phyloP scores from a whole-genome alignment of 2,329 filamentous ascomycete species.

The Phialophora verrucosa region DNA sequence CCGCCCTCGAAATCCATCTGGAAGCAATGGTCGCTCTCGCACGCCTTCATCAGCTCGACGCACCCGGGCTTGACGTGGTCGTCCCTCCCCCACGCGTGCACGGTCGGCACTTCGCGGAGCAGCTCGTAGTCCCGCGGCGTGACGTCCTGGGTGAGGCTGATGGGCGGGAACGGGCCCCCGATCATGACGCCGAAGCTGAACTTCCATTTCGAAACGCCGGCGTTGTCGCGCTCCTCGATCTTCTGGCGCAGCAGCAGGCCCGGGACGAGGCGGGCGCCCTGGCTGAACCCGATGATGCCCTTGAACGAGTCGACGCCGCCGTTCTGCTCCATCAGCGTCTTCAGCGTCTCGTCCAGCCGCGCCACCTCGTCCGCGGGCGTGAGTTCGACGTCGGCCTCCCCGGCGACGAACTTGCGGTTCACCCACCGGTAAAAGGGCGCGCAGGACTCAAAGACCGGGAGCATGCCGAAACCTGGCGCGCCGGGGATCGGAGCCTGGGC shows the following conservation, averaged over 20 bases:
- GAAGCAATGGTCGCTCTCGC: conserved; percentile 38
- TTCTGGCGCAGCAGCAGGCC: conserved; percentile 41
- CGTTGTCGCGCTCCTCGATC: conserved; percentile 28
- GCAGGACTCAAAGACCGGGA: conserved; percentile 46
- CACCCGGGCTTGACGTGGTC: conserved; percentile 39
- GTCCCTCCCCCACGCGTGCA: conserved; percentile 40
- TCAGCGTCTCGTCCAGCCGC: conserved; percentile 31
- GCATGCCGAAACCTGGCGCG: conserved; percentile 45
- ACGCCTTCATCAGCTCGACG: conserved; percentile 30
- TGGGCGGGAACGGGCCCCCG: conserved; percentile 40
- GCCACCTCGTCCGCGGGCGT: conserved; percentile 36
- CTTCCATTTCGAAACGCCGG: conserved; percentile 25
- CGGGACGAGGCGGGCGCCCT: conserved; percentile 43
- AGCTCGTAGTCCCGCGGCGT: conserved; percentile 32
- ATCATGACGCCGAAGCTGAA: conserved; percentile 40
- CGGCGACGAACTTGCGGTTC: conserved; percentile 33
- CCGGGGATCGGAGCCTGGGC: conserved; percentile 43
- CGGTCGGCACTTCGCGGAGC: conserved; percentile 35
- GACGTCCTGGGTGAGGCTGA: conserved; percentile 28
- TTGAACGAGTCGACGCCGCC: conserved; percentile 40
- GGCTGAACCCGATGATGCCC: conserved; percentile 46
- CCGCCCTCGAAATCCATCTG: conserved; percentile 40
- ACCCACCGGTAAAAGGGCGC: conserved; percentile 48
- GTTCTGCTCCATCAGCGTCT: conserved; percentile 36
- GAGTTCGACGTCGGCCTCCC: conserved; percentile 31